These are phyloP conservation scores for Chlamydomonas incerta DNA, from an alignment of 139 green algal genomes.

Conservation along the genomic window DNA sequence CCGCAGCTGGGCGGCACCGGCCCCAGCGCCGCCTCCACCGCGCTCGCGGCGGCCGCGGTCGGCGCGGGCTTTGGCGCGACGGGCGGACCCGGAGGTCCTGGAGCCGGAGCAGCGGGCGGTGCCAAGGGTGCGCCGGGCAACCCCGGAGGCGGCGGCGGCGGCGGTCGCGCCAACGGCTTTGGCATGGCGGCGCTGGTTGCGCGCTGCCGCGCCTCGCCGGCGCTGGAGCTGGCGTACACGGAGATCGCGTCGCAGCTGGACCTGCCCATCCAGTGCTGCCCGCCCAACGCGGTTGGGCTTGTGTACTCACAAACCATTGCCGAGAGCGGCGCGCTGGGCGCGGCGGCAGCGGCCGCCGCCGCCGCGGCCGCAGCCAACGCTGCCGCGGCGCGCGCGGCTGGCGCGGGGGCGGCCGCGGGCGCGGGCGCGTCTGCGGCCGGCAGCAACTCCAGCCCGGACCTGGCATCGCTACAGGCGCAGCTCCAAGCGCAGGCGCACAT, in stretches of 20 bases:
- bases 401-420: not conserved
- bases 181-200: not conserved
- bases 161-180: not conserved
- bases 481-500: not conserved
- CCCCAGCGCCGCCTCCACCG: not conserved
- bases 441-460: not conserved
- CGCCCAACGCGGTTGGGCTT: not conserved
- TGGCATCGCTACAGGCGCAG: not conserved
- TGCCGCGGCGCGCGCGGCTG: not conserved
- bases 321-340: not conserved
- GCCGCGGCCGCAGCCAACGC: not conserved
- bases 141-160: not conserved
- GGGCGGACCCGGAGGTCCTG: not conserved
- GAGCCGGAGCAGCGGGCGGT: too few species aligned
- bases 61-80: not conserved
- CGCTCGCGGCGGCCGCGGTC: not conserved
- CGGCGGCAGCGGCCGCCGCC: not conserved
- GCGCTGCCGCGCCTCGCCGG: not conserved
- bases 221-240: not conserved
- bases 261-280: not conserved
- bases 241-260: constrained; percentile 4
- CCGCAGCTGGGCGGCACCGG: not conserved
- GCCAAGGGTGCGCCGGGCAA: too few species aligned
- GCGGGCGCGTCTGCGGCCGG: not conserved
- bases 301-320: not conserved